Evolutionary conservation across 1,284 basidiomycete species (phyloP), one percentile per base, ranked within the genome.

Genomic region (Trichosporon faecale): DNA sequence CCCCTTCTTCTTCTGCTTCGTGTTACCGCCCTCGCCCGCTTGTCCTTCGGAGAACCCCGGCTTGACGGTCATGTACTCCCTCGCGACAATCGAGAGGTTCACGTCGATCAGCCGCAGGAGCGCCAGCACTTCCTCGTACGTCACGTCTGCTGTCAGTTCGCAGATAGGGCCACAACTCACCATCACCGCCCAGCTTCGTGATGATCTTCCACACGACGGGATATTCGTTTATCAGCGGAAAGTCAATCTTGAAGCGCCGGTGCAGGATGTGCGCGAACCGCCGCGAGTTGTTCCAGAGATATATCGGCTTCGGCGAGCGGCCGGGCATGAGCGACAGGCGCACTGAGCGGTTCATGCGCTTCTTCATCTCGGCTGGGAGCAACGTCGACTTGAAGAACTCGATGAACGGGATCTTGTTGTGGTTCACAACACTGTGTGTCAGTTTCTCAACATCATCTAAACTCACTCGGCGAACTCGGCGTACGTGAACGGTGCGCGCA

Each of bases 131-230:
- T 79, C 76, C 3, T 68, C 88, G 87, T 76, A 93, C 77, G 72
- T 89, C 85, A 73, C 91, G 78, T 66, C 88, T 86, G 52, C 80
- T 79, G 63, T 73, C 64, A 87, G 87, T 3, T 85, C 79, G 90
- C 85, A 9, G 89, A 90, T 92, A 77, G 21, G 9, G 18, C 61
- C 27, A 23, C 0, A 11, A 64, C 92, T 74, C 83, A 93, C 94
- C 91, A 57, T 89, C 90, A 35, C 93, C 91, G 63, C 90, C 88
- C 70, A 96, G 85, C 14, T 85, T 85, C 66, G 88, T 86, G 7
- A 91, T 86, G 1, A 90, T 85, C n/a, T 91, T 87, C 92, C 93
- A 95, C 31, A 95, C 85, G 25, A 95, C 83, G 0, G 91, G 91
- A 6, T 89, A 88, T 3, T 88, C 87, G 77, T 97, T 97, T 73